Percentiles rank a stretch among this genome's conserved stretches.
These are phyloP conservation scores for Boletus rubroflammeus DNA, from an alignment of 768 basidiomycete genomes.

Conservation along the genomic window DNA sequence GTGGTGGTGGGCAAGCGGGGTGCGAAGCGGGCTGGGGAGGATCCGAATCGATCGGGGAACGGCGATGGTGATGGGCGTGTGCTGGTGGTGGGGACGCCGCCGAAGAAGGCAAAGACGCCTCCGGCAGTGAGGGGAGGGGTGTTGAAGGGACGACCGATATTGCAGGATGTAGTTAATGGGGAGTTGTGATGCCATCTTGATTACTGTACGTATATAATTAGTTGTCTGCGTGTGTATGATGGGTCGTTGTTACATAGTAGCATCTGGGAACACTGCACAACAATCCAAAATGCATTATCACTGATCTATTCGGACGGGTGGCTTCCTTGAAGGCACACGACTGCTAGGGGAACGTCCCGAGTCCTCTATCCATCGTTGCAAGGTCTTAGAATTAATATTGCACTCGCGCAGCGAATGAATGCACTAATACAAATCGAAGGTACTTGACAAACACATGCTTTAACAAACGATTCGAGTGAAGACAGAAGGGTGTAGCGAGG, in stretches of 20 bases:
- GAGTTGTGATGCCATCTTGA: conserved; percentile 14
- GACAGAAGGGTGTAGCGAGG: not conserved
- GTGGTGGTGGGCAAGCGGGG: conserved; percentile 10
- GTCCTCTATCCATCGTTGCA: not conserved
- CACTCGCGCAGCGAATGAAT: no score
- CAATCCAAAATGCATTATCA: no score
- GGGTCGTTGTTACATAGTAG: not conserved
- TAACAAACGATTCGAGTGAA: not conserved
- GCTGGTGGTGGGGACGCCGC: conserved; percentile 13
- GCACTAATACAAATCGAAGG: not conserved
- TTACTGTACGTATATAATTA: no score
- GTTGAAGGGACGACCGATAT: conserved; percentile 53
- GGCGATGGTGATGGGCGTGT: not conserved
- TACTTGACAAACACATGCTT: not conserved
- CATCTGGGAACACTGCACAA: no score
- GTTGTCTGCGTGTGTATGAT: no score
- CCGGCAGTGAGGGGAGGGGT: conserved; percentile 36
- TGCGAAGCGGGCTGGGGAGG: conserved; percentile 11
- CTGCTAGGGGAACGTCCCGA: no score
- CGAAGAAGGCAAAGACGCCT: conserved; percentile 37
- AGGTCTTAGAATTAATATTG: not conserved
- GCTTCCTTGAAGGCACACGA: no score
- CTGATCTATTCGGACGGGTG: no score
- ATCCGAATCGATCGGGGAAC: not conserved
- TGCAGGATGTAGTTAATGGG: conserved; percentile 58